Evolutionary conservation across 352 stramenopile genomes (phyloP).

Genomic region (Blastocystis sp.): DNA sequence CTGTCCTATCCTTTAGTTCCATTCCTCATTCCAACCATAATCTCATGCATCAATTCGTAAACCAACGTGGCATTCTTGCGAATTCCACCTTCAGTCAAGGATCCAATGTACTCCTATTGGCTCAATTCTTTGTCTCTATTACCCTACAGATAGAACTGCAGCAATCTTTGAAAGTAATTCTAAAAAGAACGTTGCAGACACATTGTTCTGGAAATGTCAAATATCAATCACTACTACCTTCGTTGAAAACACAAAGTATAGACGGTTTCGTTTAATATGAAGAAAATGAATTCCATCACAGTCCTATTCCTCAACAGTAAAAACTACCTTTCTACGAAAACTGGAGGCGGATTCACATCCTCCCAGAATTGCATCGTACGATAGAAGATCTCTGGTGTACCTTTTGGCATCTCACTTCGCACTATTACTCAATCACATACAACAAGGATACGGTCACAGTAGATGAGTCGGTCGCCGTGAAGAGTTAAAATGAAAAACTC

Average conservation of each 20-base stretch:
- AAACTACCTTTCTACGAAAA: background rate
- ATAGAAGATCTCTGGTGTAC: conserved; percentile 54
- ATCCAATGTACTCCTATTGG: conserved; percentile 47
- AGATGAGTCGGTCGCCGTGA: conserved; percentile 56
- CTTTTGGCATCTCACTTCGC: conserved; percentile 60
- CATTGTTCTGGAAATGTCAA: conserved; percentile 1
- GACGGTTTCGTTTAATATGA: conserved; percentile 52
- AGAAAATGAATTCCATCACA: conserved; percentile 60
- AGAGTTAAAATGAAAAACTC: conserved; percentile 61
- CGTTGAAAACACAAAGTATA: conserved; percentile 60
- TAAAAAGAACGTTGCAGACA: conserved; percentile 42
- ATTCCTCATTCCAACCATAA: background rate
- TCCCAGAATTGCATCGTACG: conserved; percentile 55
- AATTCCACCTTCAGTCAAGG: conserved; percentile 44
- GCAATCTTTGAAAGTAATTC: conserved; percentile 35
- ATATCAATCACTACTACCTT: background rate
- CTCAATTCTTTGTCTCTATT: background rate
- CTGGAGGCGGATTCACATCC: conserved; percentile 41
- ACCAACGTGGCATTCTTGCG: conserved; percentile 50
- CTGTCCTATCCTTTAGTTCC: conserved; percentile 2
- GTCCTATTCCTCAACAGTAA: background rate
- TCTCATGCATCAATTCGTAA: conserved; percentile 57
- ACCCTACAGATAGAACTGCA: conserved; percentile 10
- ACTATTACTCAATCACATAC: background rate
- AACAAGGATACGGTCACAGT: conserved; percentile 51